Evolutionary conservation across 2,329 filamentous ascomycete genomes (phyloP), one percentile per base, ranked within the genome.

Genomic region (Tolypocladium endophyticum): DNA sequence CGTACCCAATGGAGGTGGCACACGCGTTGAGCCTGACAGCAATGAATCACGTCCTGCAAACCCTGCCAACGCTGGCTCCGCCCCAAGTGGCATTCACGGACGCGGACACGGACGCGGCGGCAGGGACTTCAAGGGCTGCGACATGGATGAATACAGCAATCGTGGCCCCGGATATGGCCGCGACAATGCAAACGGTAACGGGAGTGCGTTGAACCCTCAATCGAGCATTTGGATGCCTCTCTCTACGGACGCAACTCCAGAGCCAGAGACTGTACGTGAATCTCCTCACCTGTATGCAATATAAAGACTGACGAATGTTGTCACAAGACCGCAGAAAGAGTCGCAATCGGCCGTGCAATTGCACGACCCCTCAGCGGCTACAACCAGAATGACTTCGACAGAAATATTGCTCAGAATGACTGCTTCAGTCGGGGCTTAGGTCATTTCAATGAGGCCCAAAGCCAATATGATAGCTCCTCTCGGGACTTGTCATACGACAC

Each of bases 21-120:
- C 47, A 35, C 39, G 41, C 20, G 20, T 60, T 8, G 35, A 58
- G 52, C 59, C 56, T n/a, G 59, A 60, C 50, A 47, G 45, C 25
- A 52, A 53, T 33, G 56, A 55, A 12, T 55, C 59, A 14, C 59
- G 59, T 18, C 56, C 52, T 6, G 56, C 56, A 1, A 57, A 57
- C 30, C 28, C 12, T 20, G 56, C 28, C 36, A 55, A 55, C 33
- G 36, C 39, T 14, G 56, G 41, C 23, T 16, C 30, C 20, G 23
- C 39, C 1, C 43, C 35, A 11, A 41, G 43, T 25, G 39, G 14
- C 2, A 2, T 11, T 52, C 54, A 35, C 25, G 58, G 39, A n/a
- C 54, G 58, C 18, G 58, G 58, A 23, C 41, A 54, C 23, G 33
- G 50, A 28, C 47, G 56, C 23, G 47, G 25, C 5, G 38, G 25